Evolutionary conservation across 2,329 filamentous ascomycete species (phyloP).

Genomic region (Scedosporium aurantiacum): DNA sequence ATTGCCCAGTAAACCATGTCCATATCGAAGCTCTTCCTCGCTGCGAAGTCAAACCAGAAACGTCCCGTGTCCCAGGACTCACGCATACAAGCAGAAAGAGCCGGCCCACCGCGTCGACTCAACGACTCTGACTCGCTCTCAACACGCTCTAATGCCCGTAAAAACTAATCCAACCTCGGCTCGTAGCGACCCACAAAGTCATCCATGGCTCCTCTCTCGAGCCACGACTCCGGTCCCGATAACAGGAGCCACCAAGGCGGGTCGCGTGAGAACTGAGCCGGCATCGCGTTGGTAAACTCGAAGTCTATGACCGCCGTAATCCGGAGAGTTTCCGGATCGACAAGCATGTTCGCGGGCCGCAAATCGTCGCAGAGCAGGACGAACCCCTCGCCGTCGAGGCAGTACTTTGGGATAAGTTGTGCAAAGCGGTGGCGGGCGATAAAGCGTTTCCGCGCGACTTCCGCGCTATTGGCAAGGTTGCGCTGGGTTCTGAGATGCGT

Average conservation of each 20-base stretch:
- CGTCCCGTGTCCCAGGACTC: conserved; percentile 21
- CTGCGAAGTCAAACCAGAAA: conserved; percentile 27
- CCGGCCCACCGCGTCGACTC: background rate
- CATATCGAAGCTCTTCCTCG: conserved; percentile 23
- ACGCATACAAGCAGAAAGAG: conserved; percentile 19
- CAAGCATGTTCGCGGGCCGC: conserved; percentile 25
- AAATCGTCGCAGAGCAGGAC: conserved; percentile 28
- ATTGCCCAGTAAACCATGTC: conserved; percentile 22
- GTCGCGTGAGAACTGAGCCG: conserved; percentile 24
- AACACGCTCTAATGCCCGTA: conserved; percentile 20
- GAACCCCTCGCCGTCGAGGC: conserved; percentile 21
- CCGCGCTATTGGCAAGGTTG: conserved; percentile 18
- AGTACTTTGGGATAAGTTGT: conserved; percentile 20
- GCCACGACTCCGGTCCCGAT: conserved; percentile 13
- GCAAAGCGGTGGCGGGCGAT: conserved; percentile 21
- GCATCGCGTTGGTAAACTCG: conserved; percentile 30
- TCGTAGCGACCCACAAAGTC: conserved; percentile 17
- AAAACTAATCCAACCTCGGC: conserved; percentile 24
- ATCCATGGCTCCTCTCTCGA: conserved; percentile 13
- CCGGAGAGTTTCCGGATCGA: conserved; percentile 21
- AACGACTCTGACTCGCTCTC: conserved; percentile 10
- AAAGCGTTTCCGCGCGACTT: conserved; percentile 18
- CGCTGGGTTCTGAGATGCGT: conserved; percentile 19
- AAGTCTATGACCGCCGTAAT: conserved; percentile 27
- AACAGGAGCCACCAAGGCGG: conserved; percentile 28